Conservation (phyloP, 441 rosid genomes). For the Pelargonium citronellum region DNA sequence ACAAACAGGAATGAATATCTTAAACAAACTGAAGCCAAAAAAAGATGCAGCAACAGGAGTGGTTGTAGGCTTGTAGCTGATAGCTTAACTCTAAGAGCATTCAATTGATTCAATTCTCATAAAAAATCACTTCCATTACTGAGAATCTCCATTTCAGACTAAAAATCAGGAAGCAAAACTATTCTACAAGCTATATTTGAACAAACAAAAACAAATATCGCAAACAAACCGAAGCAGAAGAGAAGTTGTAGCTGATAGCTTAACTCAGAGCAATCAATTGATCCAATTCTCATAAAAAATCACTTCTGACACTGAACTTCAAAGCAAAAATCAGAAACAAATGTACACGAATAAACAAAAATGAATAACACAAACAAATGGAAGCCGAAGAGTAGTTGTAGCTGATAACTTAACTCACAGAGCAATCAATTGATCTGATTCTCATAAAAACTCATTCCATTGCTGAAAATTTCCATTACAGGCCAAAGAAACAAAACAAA, state of each 20-base stretch:
- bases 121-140: neutral
- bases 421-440: neutral
- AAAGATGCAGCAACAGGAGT: neutral
- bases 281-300: too few species aligned
- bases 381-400: neutral
- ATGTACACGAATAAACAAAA: too few species aligned
- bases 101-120: neutral
- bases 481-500: neutral
- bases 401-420: neutral
- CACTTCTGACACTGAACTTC: too few species aligned
- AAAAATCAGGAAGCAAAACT: neutral
- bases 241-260: neutral
- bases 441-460: neutral
- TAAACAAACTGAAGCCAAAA: neutral
- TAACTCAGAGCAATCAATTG: too few species aligned
- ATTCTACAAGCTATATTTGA: neutral
- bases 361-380: neutral
- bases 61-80: neutral
- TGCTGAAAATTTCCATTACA: neutral
- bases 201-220: neutral
- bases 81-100: neutral
- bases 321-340: too few species aligned
- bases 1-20: neutral
- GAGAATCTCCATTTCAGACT: neutral
- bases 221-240: neutral